Evolutionary conservation across 2,329 filamentous ascomycete genomes (phyloP).

Genomic region (Hawksworthiomyces lignivorus): DNA sequence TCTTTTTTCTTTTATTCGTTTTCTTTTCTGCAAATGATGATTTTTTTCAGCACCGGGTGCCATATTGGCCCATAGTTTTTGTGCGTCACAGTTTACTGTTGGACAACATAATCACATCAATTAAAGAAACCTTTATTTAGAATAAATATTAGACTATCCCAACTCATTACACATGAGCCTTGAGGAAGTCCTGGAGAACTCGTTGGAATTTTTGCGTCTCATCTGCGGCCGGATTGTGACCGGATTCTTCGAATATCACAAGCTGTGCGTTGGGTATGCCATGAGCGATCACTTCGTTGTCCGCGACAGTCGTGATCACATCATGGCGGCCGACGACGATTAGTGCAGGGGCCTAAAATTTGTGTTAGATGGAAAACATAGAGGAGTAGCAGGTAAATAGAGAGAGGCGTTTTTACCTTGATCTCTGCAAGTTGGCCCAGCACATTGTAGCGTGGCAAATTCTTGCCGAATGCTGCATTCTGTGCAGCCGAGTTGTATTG

Average conservation of each 20-base stretch:
- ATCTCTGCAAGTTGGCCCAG: neutral
- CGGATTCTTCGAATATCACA: constrained; percentile 1
- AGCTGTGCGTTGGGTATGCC: neutral
- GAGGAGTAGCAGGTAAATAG: no score
- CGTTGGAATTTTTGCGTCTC: constrained; percentile 1
- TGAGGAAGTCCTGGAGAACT: neutral
- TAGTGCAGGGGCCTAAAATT: neutral
- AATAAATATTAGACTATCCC: no score
- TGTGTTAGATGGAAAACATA: no score
- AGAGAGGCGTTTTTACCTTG: no score
- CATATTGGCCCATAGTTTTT: no score
- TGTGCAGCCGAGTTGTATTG: constrained; percentile 3
- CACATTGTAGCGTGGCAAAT: neutral
- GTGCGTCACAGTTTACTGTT: no score
- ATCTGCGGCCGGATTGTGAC: constrained; percentile 3
- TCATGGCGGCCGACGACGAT: neutral
- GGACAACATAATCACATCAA: no score
- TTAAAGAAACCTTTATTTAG: no score
- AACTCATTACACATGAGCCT: no score
- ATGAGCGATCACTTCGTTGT: neutral
- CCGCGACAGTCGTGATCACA: neutral
- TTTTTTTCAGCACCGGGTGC: no score
- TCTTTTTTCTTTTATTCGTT: no score
- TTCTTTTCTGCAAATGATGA: no score
- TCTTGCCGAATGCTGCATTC: constrained; percentile 1